Conservation (phyloP, 768 basidiomycete genomes). For the Termitomyces sp. region DNA sequence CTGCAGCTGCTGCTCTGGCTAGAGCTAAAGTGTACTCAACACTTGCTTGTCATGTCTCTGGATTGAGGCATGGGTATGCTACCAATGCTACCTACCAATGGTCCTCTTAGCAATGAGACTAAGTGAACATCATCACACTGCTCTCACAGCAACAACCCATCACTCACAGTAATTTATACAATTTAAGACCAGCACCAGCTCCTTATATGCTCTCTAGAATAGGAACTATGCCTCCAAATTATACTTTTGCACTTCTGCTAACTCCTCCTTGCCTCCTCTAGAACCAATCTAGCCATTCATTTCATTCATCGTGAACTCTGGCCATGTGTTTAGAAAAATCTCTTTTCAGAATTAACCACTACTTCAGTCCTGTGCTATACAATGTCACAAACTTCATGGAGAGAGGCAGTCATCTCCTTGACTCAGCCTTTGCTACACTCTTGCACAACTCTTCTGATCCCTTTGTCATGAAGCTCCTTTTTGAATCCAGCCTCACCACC, state of each 20-base stretch:
- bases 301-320: slow-evolving; percentile 63
- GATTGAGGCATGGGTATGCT: slow-evolving; percentile 72
- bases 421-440: slow-evolving; percentile 78
- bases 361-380: slow-evolving; percentile 71
- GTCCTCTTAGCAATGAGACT: slow-evolving; percentile 45
- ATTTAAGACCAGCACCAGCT: too few relatives aligned
- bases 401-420: slow-evolving; percentile 72
- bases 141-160: too few relatives aligned
- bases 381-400: slow-evolving; percentile 67
- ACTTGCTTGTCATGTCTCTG: slow-evolving; percentile 43
- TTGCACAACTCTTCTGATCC: slow-evolving; percentile 66
- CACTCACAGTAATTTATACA: too few relatives aligned
- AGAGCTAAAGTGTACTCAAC: slow-evolving; percentile 61
- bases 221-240: too few relatives aligned
- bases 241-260: too few relatives aligned
- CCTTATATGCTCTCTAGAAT: too few relatives aligned
- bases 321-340: slow-evolving; percentile 41
- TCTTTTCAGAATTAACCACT: slow-evolving; percentile 86
- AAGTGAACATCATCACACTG: too few relatives aligned
- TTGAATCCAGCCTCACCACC: slow-evolving; percentile 78
- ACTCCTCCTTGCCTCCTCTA: too few relatives aligned
- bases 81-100: slow-evolving; percentile 48
- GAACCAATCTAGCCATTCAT: too few relatives aligned
- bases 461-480: slow-evolving; percentile 79
- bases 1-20: slow-evolving; percentile 20